Evolutionary conservation across 768 basidiomycete species (phyloP).

Genomic region (Leccinum rimulosum): DNA sequence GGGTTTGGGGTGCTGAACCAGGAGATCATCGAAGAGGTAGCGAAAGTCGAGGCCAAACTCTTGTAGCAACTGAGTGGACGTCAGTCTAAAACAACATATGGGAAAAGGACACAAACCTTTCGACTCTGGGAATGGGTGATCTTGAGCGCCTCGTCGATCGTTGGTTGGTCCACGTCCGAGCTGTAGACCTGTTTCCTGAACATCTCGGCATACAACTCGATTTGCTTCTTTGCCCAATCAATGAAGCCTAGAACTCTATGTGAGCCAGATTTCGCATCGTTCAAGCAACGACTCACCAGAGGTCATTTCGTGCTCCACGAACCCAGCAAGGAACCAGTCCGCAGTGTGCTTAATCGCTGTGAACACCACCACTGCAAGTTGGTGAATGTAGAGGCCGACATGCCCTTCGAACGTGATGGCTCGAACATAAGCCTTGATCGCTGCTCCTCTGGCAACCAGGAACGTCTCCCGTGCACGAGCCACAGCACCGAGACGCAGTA

Average conservation of each 20-base stretch:
- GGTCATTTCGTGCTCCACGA: constrained; percentile 92
- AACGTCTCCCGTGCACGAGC: constrained; percentile 76
- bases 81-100: background rate
- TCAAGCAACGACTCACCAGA: constrained; percentile 36
- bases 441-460: constrained; percentile 69
- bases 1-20: constrained; percentile 50
- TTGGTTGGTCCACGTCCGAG: constrained; percentile 66
- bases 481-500: constrained; percentile 73
- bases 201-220: constrained; percentile 78
- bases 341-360: constrained; percentile 96
- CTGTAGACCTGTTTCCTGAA: constrained; percentile 92
- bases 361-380: constrained; percentile 86
- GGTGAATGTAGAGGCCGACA: constrained; percentile 79
- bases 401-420: constrained; percentile 91
- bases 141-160: constrained; percentile 74
- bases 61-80: constrained; percentile 62
- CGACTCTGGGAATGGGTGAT: constrained; percentile 80
- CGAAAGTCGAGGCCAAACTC: constrained; percentile 95
- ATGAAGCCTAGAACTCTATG: constrained; percentile 66
- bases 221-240: constrained; percentile 87
- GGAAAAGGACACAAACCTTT: constrained; percentile 52
- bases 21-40: constrained; percentile 78
- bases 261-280: background rate
- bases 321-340: constrained; percentile 96
- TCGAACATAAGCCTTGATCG: constrained; percentile 75